phyloP scores from a whole-genome alignment of 352 stramenopile genomes.

The Phytopythium litorale region DNA sequence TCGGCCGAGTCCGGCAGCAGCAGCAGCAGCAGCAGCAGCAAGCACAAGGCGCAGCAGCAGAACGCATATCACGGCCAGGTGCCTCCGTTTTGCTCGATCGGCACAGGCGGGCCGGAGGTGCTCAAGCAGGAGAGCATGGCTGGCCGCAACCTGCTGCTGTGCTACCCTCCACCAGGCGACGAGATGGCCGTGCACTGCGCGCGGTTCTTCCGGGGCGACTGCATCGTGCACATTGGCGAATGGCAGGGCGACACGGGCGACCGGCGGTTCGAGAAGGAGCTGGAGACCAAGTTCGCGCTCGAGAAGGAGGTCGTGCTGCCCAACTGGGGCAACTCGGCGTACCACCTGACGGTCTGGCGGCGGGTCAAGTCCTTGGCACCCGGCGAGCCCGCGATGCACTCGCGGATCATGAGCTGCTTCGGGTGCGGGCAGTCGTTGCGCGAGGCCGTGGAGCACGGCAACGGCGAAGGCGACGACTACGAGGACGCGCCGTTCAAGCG shows the following conservation, averaged over 20 bases:
- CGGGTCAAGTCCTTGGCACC: constrained; percentile 18
- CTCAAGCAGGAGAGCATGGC: constrained; percentile 36
- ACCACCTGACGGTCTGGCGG: constrained; percentile 69
- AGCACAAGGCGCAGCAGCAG: constrained; percentile 11
- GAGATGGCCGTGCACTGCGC: constrained; percentile 58
- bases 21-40: constrained; percentile 5
- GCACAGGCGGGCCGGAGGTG: constrained; percentile 50
- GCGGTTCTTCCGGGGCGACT: constrained; percentile 55
- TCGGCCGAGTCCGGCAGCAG: constrained; percentile 5
- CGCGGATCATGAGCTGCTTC: constrained; percentile 47
- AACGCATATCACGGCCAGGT: constrained; percentile 69
- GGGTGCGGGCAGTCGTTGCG: constrained; percentile 37
- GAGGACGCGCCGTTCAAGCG: constrained; percentile 47
- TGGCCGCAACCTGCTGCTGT: constrained; percentile 56
- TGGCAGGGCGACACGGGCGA: constrained; percentile 80
- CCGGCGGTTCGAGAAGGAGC: constrained; percentile 56
- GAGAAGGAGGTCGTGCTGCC: constrained; percentile 53
- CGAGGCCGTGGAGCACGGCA: constrained; percentile 20
- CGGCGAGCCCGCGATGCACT: constrained; percentile 1
- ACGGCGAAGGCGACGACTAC: constrained; percentile 17
- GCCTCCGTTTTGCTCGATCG: constrained; percentile 58
- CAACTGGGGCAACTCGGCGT: constrained; percentile 81
- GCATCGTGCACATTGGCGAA: constrained; percentile 69
- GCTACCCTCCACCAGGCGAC: constrained; percentile 62
- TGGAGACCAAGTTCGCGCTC: constrained; percentile 48